These are phyloP conservation scores for Asterionellopsis glacialis DNA, from an alignment of 108 stramenopile genomes.

Conservation along the genomic window DNA sequence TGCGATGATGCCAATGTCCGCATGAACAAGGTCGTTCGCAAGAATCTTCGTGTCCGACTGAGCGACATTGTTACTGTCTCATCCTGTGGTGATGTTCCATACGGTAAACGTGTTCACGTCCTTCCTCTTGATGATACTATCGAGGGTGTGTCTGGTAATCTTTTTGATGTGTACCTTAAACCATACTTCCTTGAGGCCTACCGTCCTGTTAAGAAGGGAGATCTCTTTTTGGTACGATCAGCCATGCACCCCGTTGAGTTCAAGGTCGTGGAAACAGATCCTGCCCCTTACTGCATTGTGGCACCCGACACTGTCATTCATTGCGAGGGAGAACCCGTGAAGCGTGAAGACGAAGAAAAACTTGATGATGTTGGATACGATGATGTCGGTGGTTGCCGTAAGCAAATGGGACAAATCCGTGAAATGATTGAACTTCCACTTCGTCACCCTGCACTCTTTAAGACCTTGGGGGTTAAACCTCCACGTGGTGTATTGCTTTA, in stretches of 20 bases:
- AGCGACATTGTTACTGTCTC: constrained; percentile 95
- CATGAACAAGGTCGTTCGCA: constrained; percentile 99
- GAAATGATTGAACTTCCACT: constrained; percentile 99
- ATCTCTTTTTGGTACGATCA: constrained; percentile 94
- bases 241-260: constrained; percentile 99
- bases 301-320: constrained; percentile 99
- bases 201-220: constrained; percentile 99
- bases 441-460: constrained; percentile 98
- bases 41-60: constrained; percentile 96
- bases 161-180: constrained; percentile 99
- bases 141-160: constrained; percentile 98
- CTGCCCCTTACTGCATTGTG: constrained; percentile 95
- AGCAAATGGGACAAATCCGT: constrained; percentile 98
- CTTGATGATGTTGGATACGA: constrained; percentile 99
- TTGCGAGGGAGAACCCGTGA: constrained; percentile 99
- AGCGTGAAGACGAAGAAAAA: constrained; percentile 98
- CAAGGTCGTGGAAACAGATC: constrained; percentile 99
- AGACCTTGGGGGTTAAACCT: constrained; percentile 99
- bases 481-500: constrained; percentile 99
- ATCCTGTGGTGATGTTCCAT: constrained; percentile 95
- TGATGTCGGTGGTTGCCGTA: constrained; percentile 98
- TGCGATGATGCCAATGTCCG: constrained; percentile 94
- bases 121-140: constrained; percentile 99
- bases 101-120: constrained; percentile 97
- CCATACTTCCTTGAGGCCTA: constrained; percentile 99